phyloP scores from a whole-genome alignment of 345 rosid species.

The Schrenkiella parvula region DNA sequence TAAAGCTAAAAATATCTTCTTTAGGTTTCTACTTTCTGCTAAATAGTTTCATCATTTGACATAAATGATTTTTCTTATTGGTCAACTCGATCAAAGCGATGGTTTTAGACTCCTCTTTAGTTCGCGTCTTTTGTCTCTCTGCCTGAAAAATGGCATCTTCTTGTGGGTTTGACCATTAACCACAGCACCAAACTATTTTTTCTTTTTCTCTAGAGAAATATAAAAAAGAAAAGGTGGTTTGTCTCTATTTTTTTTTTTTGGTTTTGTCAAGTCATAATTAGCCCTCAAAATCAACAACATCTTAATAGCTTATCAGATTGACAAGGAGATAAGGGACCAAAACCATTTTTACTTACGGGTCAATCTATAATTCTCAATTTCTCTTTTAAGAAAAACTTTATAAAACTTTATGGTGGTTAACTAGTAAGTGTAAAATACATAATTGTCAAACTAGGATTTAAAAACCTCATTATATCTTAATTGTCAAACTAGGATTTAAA shows the following conservation, averaged over 20 bases:
- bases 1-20: slow-evolving; percentile 11
- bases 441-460: not conserved
- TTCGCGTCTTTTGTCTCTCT: not conserved
- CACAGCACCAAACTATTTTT: not conserved
- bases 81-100: slow-evolving; percentile 5
- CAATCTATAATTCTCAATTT: no score
- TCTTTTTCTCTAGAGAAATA: not conserved
- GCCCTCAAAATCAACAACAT: not conserved
- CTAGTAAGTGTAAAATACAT: no score
- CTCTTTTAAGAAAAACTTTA: no score
- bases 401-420: no score
- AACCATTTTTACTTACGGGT: not conserved
- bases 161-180: slow-evolving; percentile 1
- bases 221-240: not conserved
- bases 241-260: not conserved
- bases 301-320: not conserved
- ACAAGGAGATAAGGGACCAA: not conserved
- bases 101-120: slow-evolving; percentile 6
- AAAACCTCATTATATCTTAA: not conserved
- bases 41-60: slow-evolving; percentile 13
- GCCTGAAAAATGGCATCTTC: not conserved
- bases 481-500: no score
- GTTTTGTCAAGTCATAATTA: not conserved
- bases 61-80: not conserved
- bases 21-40: not conserved